These are phyloP conservation scores for Petunia hybrid DNA, from an alignment of 305 asterid species.

Conservation along the genomic window DNA sequence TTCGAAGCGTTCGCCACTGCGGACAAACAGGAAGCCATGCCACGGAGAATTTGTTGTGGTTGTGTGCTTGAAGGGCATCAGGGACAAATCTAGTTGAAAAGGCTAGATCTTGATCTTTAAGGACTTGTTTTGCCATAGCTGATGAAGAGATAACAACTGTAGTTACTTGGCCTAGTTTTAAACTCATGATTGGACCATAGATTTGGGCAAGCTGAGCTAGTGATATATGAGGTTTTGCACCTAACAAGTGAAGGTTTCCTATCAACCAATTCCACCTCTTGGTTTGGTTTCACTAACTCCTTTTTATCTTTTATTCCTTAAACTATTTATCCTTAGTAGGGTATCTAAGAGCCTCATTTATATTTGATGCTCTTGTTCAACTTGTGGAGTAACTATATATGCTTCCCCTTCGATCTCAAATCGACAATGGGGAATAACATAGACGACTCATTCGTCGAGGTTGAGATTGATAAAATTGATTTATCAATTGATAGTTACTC, in stretches of 20 bases:
- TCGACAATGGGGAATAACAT: too few species aligned
- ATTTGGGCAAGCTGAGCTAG: background rate
- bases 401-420: too few species aligned
- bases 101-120: constrained; percentile 22
- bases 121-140: constrained; percentile 31
- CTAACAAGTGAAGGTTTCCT: constrained; percentile 24
- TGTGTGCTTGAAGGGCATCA: constrained; percentile 25
- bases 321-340: too few species aligned
- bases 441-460: too few species aligned
- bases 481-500: too few species aligned
- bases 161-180: constrained; percentile 23
- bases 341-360: too few species aligned
- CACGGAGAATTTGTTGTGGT: constrained; percentile 23
- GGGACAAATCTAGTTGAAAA: constrained; percentile 8
- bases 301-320: too few species aligned
- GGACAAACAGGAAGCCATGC: constrained; percentile 31
- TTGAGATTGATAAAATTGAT: too few species aligned
- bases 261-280: too few species aligned
- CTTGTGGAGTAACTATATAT: too few species aligned
- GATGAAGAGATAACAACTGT: constrained; percentile 32
- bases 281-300: too few species aligned
- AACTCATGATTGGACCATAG: constrained; percentile 24
- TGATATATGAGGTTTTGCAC: constrained; percentile 20
- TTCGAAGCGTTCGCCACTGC: constrained; percentile 31
- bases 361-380: too few species aligned